phyloP scores from a whole-genome alignment of 2,329 filamentous ascomycete genomes.

The Fusarium austroafricanum region DNA sequence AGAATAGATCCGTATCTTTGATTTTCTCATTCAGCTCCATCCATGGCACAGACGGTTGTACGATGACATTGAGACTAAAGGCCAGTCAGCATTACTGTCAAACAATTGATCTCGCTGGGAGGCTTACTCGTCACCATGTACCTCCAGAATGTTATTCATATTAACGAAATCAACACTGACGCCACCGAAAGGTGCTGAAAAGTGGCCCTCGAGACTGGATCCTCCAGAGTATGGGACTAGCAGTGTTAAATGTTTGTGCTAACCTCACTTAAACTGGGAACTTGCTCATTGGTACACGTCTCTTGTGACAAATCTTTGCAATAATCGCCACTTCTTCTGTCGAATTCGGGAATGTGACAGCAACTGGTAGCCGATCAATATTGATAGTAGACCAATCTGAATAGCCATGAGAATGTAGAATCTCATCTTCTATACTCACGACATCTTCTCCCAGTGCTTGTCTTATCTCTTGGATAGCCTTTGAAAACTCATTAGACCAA shows the following conservation, averaged over 20 bases:
- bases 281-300: constrained; percentile 77
- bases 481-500: no score
- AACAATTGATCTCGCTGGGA: fast-evolving
- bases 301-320: constrained; percentile 76
- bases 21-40: constrained; percentile 83
- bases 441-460: constrained; percentile 61
- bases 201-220: constrained; percentile 88
- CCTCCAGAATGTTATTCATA: constrained; percentile 84
- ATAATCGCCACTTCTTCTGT: constrained; percentile 70
- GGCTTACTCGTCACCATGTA: constrained; percentile 77
- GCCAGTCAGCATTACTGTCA: not conserved
- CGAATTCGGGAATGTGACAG: constrained; percentile 70
- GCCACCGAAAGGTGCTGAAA: constrained; percentile 86
- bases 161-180: constrained; percentile 89
- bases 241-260: no score
- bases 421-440: constrained; percentile 70
- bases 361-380: constrained; percentile 69
- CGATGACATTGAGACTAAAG: constrained; percentile 80
- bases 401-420: constrained; percentile 71
- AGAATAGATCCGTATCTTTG: constrained; percentile 82
- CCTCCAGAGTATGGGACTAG: constrained; percentile 82
- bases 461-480: constrained; percentile 67
- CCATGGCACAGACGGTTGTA: constrained; percentile 91
- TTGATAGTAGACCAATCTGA: constrained; percentile 74
- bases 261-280: no score